Evolutionary conservation across 768 basidiomycete genomes (phyloP).

Genomic region (Trametes cingulata): DNA sequence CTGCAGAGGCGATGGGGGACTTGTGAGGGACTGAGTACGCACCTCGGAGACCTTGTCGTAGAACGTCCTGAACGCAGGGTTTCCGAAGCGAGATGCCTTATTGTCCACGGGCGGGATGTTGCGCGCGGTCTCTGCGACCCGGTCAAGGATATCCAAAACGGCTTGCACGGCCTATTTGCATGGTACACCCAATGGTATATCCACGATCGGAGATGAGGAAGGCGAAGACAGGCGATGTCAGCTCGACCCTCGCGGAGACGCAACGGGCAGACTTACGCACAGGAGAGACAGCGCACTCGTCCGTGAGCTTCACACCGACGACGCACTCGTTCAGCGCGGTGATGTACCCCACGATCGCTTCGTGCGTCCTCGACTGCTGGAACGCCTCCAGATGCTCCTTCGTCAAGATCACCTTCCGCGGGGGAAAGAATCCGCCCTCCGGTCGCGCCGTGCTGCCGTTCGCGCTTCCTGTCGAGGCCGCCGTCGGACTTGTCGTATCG

Average conservation of each 20-base stretch:
- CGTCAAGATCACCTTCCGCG: constrained; percentile 74
- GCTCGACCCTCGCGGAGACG: no score
- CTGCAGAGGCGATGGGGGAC: neutral
- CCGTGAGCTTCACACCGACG: constrained; percentile 73
- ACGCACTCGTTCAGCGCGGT: constrained; percentile 74
- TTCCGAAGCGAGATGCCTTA: constrained; percentile 89
- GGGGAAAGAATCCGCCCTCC: constrained; percentile 42
- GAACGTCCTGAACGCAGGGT: constrained; percentile 93
- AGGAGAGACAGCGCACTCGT: constrained; percentile 54
- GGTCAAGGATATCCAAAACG: constrained; percentile 63
- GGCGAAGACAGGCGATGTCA: neutral
- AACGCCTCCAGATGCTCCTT: constrained; percentile 81
- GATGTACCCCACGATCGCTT: constrained; percentile 68
- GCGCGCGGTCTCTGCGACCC: constrained; percentile 63
- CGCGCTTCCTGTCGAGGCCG: neutral
- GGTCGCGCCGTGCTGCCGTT: neutral
- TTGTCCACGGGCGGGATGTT: constrained; percentile 88
- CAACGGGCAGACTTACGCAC: constrained; percentile 44
- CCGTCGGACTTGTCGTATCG: neutral
- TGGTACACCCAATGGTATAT: no score
- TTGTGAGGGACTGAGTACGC: constrained; percentile 13
- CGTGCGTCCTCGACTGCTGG: constrained; percentile 69
- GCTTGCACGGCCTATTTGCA: constrained; percentile 56
- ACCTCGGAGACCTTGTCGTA: constrained; percentile 82
- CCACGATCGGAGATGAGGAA: neutral